A percentile compares a stretch with the other conserved stretches of the same genome.
phyloP scores from a whole-genome alignment of 1,284 basidiomycete genomes.

The Apiotrichum laibachii region DNA sequence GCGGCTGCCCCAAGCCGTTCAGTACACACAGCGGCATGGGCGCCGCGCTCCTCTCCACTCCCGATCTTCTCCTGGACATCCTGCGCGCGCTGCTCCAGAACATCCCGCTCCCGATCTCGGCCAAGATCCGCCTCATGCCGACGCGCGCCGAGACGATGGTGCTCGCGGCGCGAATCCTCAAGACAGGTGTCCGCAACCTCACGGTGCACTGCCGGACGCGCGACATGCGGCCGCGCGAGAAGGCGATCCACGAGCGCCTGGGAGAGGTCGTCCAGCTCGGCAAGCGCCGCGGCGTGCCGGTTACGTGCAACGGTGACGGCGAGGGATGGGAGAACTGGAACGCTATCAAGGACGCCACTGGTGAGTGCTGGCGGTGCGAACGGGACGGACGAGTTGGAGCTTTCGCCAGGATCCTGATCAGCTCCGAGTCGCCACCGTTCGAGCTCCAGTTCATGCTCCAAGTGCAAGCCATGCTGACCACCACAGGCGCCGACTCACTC shows the following conservation, averaged over 20 bases:
- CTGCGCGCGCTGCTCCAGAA: slow-evolving; percentile 69
- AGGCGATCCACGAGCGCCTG: slow-evolving; percentile 74
- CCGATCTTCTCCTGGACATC: slow-evolving; percentile 85
- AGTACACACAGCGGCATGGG: slow-evolving; percentile 96
- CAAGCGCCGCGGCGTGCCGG: slow-evolving; percentile 62
- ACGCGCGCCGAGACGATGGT: slow-evolving; percentile 80
- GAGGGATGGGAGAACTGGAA: slow-evolving; percentile 73
- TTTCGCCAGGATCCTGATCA: too few species aligned
- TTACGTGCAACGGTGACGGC: slow-evolving; percentile 94
- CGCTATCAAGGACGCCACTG: slow-evolving; percentile 69
- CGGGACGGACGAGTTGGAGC: too few species aligned
- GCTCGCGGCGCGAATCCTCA: slow-evolving; percentile 79
- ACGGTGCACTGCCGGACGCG: slow-evolving; percentile 95
- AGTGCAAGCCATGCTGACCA: background rate
- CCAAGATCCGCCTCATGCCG: slow-evolving; percentile 88
- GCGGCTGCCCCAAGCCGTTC: slow-evolving; percentile 91
- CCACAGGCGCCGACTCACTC: slow-evolving; percentile 74
- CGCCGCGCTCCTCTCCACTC: slow-evolving; percentile 86
- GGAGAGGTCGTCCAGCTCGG: slow-evolving; percentile 73
- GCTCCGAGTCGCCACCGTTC: too few species aligned
- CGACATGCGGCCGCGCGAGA: slow-evolving; percentile 82
- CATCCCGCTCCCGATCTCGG: slow-evolving; percentile 79
- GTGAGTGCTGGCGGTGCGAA: slow-evolving; percentile 51
- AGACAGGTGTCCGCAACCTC: slow-evolving; percentile 82
- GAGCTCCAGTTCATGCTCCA: too few species aligned